A percentile compares a stretch with the other conserved stretches of the same genome.
phyloP scores from a whole-genome alignment of 345 rosid species.

The Sapria himalayana region DNA sequence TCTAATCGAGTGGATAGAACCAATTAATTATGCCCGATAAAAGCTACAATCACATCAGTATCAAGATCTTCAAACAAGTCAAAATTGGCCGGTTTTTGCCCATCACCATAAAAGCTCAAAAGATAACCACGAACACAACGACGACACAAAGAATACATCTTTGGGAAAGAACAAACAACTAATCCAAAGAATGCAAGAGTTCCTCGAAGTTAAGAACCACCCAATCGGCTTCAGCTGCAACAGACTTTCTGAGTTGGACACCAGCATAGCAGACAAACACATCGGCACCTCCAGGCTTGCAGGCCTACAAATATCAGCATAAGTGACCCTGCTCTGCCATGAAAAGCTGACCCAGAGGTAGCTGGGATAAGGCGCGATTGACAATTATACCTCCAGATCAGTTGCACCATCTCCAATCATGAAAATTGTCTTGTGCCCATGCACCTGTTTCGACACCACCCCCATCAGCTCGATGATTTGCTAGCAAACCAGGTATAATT shows the following conservation, averaged over 20 bases:
- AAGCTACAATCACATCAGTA: too few relatives aligned
- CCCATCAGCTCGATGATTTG: slow-evolving; percentile 8
- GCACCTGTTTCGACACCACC: slow-evolving; percentile 22
- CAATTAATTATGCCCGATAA: too few relatives aligned
- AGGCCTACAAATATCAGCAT: slow-evolving; percentile 55
- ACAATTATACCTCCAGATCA: slow-evolving; percentile 93
- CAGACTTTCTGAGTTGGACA: slow-evolving; percentile 64
- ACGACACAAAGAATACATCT: neutral
- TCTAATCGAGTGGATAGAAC: too few relatives aligned
- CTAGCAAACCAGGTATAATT: slow-evolving; percentile 2
- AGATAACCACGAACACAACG: neutral
- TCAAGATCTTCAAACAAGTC: too few relatives aligned
- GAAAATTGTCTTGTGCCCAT: slow-evolving; percentile 46
- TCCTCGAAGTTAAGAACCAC: slow-evolving; percentile 39
- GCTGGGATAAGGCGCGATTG: too few relatives aligned
- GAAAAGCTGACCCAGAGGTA: too few relatives aligned
- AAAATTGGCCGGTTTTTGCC: too few relatives aligned
- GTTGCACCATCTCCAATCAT: slow-evolving; percentile 99
- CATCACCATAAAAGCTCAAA: too few relatives aligned
- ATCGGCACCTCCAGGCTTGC: slow-evolving; percentile 77
- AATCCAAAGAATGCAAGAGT: slow-evolving; percentile 35
- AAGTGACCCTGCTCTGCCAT: too few relatives aligned
- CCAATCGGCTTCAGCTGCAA: slow-evolving; percentile 89
- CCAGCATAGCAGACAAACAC: slow-evolving; percentile 76
- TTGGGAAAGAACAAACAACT: too few relatives aligned